A percentile compares a stretch with the other conserved stretches of the same genome.
These are phyloP conservation scores for Fusarium sp. DNA, from an alignment of 2,329 filamentous ascomycete species.

Conservation along the genomic window DNA sequence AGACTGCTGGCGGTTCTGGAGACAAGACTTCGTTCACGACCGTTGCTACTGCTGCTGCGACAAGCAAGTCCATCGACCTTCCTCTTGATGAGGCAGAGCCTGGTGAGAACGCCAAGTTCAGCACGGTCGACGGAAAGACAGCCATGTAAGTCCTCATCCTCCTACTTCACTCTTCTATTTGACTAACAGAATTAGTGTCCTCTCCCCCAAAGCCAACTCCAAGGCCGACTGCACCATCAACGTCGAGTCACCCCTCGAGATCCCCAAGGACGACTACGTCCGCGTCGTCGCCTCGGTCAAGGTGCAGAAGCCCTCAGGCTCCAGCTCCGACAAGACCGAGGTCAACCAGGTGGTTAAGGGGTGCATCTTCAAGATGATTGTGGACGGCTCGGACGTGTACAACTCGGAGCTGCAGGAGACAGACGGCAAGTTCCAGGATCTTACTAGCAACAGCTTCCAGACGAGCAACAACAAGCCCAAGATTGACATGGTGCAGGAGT, in stretches of 20 bases:
- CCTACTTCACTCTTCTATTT: background rate
- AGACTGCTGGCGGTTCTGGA: background rate
- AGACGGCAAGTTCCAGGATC: background rate
- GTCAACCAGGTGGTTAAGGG: background rate
- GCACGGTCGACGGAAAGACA: conserved; percentile 2
- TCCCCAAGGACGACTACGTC: background rate
- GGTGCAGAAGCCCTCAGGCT: background rate
- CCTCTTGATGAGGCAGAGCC: conserved; percentile 8
- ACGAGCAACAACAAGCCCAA: conserved; percentile 3
- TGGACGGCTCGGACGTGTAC: conserved; percentile 10
- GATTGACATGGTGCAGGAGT: conserved; percentile 14
- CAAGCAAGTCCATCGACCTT: background rate
- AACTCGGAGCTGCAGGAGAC: background rate
- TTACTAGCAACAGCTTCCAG: background rate
- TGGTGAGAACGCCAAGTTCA: conserved; percentile 5
- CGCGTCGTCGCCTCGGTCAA: conserved; percentile 8
- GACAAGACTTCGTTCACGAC: background rate
- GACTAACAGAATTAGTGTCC: conserved; percentile 1
- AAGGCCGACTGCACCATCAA: conserved; percentile 13
- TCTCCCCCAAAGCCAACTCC: conserved; percentile 8
- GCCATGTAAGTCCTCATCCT: conserved; percentile 14
- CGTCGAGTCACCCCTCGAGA: background rate
- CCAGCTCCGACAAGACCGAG: background rate
- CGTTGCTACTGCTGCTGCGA: background rate
- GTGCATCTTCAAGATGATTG: conserved; percentile 11